phyloP scores from a whole-genome alignment of 1,284 basidiomycete genomes.

The Malassezia brasiliensis region DNA sequence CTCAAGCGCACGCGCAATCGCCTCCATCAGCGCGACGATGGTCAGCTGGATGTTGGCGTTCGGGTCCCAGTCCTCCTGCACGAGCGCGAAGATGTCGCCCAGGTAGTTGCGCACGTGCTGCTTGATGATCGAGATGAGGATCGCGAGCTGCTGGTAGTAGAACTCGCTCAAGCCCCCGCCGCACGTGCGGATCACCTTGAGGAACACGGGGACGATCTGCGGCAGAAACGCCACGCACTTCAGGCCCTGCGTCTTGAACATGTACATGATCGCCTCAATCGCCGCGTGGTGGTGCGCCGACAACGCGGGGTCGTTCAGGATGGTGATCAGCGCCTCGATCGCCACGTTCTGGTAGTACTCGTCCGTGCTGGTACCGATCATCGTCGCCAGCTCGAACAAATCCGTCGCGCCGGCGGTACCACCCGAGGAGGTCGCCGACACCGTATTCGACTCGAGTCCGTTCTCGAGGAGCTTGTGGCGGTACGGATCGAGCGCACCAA shows the following conservation, averaged over 20 bases:
- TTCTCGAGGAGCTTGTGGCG: conserved; percentile 75
- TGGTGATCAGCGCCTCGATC: conserved; percentile 75
- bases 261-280: conserved; percentile 97
- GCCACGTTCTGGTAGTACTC: conserved; percentile 98
- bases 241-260: conserved; percentile 94
- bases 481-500: conserved; percentile 97
- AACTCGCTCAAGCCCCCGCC: conserved; percentile 75
- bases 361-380: conserved; percentile 54
- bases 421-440: conserved; percentile 50
- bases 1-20: conserved; percentile 86
- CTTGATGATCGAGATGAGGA: conserved; percentile 91
- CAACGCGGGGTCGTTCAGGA: conserved; percentile 60
- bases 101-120: conserved; percentile 78
- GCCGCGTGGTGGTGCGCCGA: conserved; percentile 63
- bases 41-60: conserved; percentile 76
- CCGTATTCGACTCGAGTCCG: conserved; percentile 61
- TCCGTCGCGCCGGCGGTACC: conserved; percentile 50
- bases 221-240: conserved; percentile 93
- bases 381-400: conserved; percentile 55
- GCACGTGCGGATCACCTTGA: conserved; percentile 73
- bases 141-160: conserved; percentile 90
- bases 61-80: conserved; percentile 46
- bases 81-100: conserved; percentile 44
- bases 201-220: conserved; percentile 92
- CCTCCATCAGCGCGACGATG: conserved; percentile 84